Conservation (phyloP, 805 yeast species). For the Tetrapisispora arboricola region DNA sequence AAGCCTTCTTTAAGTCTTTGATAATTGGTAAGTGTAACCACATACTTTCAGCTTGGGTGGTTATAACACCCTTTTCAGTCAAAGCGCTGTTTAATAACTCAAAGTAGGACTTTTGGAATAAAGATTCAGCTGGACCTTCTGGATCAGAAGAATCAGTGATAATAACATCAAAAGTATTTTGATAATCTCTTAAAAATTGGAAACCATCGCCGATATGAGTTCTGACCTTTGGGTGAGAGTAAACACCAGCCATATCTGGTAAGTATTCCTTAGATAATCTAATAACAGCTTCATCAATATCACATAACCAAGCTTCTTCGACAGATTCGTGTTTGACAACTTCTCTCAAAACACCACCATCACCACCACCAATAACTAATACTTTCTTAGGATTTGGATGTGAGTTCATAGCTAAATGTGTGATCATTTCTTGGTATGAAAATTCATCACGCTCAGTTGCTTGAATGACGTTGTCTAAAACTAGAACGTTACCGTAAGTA, state of each 20-base stretch:
- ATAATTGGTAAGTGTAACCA: slow-evolving; percentile 87
- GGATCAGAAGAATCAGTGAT: slow-evolving; percentile 97
- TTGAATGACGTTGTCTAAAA: slow-evolving; percentile 89
- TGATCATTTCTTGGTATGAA: slow-evolving; percentile 96
- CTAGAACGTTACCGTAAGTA: slow-evolving; percentile 90
- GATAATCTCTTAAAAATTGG: slow-evolving; percentile 77
- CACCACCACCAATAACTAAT: slow-evolving; percentile 96
- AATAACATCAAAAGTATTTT: slow-evolving; percentile 85
- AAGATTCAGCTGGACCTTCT: slow-evolving; percentile 93
- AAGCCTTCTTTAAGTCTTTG: slow-evolving; percentile 69
- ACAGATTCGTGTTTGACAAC: slow-evolving; percentile 79
- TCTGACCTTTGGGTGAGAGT: slow-evolving; percentile 78
- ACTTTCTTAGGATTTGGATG: slow-evolving; percentile 94
- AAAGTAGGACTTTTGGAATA: slow-evolving; percentile 89
- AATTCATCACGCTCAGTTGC: slow-evolving; percentile 96
- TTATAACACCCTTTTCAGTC: slow-evolving; percentile 83
- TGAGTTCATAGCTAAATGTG: slow-evolving; percentile 84
- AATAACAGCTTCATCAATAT: slow-evolving; percentile 90
- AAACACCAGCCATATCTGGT: slow-evolving; percentile 79
- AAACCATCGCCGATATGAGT: slow-evolving; percentile 96
- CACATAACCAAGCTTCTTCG: slow-evolving; percentile 86
- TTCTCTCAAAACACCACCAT: slow-evolving; percentile 96
- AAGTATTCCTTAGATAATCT: slow-evolving; percentile 75
- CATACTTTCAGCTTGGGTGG: slow-evolving; percentile 90
- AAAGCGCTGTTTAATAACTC: slow-evolving; percentile 76